Evolutionary conservation across 768 basidiomycete genomes (phyloP), one percentile per base, ranked within the genome.

Genomic region (Rhizopogon rudus): DNA sequence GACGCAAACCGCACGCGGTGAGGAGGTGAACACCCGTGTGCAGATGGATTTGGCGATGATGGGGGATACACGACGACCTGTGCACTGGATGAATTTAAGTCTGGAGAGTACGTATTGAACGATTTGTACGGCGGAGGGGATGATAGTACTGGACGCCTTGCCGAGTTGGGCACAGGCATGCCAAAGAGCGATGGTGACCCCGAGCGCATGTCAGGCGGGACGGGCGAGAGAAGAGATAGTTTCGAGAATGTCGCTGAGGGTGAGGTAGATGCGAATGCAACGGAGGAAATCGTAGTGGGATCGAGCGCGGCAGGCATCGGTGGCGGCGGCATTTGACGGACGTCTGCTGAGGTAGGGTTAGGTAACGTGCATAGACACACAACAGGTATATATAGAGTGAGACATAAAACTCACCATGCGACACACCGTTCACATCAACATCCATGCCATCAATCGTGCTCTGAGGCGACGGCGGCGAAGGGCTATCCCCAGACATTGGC

Each of bases 191-290:
- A 48, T 20, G 46, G 53, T 10, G 61, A 40, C 12, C 51, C 52
- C 20, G 41, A 43, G 28, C 56, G 57, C 29, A 54, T 54, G 48
- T 59, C 56, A 51, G 31, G 17, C 31, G 14, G 17, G 12, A 70
- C 56, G 49, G 74, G 71, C 44, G 70, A 70, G 60, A 77, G 59
- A 58, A 83, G 56, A 1, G 82, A 82, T 40, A 84, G 70, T 49
- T 76, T 78, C 44, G 82, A 77, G 56, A 84, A 83, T 0, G 79
- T 72, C 3, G 70, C 65, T 0, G 81, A 74, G 1, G 80, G 81
- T 0, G 81, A 82, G 2, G 65, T 63, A 3, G 57, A 58, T n/a
- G 66, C 46, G 17, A 48, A 48, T 20, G 57, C 49, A 16, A 70
- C 65, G 46, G 71, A 68, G 17, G 68, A 67, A 31, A 72, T 56